These are phyloP conservation scores for Ambrosiella cleistominuta DNA, from an alignment of 2,329 filamentous ascomycete genomes.

Conservation along the genomic window DNA sequence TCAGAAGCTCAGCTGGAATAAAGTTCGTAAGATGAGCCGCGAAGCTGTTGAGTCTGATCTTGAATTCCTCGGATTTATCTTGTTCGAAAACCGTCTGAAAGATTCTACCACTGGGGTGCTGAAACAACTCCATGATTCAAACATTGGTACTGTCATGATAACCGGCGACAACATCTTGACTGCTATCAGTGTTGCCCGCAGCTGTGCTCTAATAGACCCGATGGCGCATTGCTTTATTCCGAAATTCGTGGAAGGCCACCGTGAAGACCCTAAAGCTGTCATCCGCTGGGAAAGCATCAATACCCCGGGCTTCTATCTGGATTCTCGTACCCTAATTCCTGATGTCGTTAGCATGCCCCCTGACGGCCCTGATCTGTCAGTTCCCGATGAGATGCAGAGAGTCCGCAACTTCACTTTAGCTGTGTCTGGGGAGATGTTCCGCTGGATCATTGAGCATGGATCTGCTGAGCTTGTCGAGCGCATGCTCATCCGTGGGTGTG, in stretches of 20 bases:
- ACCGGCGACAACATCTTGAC: conserved; percentile 97
- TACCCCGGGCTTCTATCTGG: conserved; percentile 48
- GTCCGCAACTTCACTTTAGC: conserved; percentile 76
- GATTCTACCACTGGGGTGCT: conserved; percentile 67
- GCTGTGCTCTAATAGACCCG: conserved; percentile 67
- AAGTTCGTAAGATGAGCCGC: conserved; percentile 83
- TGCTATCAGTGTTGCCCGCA: conserved; percentile 83
- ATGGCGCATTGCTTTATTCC: conserved; percentile 84
- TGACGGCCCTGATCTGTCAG: conserved; percentile 55
- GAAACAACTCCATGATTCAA: conserved; percentile 62
- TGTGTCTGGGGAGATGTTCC: conserved; percentile 82
- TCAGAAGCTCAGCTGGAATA: conserved; percentile 77
- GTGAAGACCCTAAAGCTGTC: conserved; percentile 31
- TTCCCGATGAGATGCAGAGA: conserved; percentile 71
- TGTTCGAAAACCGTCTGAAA: conserved; percentile 98
- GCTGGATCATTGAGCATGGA: conserved; percentile 89
- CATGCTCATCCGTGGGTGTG: conserved; percentile 81
- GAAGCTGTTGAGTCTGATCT: conserved; percentile 67
- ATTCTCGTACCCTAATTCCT: conserved; percentile 52
- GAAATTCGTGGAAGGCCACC: conserved; percentile 55
- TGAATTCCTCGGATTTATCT: conserved; percentile 86
- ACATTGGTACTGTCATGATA: conserved; percentile 85
- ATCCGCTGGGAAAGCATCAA: conserved; percentile 93
- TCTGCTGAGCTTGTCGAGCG: conserved; percentile 61
- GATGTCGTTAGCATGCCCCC: conserved; percentile 53